Conservation (phyloP, 2,329 filamentous ascomycete genomes). For the Cyclaneusma minus region DNA sequence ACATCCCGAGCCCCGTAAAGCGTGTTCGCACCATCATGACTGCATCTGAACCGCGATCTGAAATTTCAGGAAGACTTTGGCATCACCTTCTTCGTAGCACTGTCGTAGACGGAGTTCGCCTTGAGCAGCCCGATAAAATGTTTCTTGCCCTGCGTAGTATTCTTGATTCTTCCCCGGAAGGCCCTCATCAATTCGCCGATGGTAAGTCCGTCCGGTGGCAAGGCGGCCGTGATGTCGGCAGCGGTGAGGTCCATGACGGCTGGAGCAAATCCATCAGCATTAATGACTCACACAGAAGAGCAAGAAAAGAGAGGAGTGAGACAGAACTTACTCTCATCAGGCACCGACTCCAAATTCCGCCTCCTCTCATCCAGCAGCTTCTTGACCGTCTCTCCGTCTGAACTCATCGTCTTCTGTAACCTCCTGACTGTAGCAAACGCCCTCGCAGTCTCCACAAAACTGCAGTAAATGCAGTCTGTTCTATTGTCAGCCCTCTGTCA, state of each 20-base stretch:
- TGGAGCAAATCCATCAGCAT: conserved; percentile 4
- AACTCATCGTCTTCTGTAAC: too few species aligned
- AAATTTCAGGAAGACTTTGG: conserved; percentile 5
- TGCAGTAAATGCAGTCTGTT: conserved; percentile 11
- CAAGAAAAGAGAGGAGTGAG: too few species aligned
- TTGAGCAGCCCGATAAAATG: conserved; percentile 46
- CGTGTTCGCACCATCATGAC: too few species aligned
- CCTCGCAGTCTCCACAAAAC: conserved; percentile 10
- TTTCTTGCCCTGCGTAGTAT: conserved; percentile 33
- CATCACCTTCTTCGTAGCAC: conserved; percentile 33
- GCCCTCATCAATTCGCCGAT: conserved; percentile 36
- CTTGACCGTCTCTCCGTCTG: too few species aligned
- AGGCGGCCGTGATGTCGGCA: conserved; percentile 36
- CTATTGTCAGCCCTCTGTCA: background rate
- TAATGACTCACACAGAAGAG: background rate
- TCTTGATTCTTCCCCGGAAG: conserved; percentile 35
- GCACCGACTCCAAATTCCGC: too few species aligned
- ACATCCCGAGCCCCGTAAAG: too few species aligned
- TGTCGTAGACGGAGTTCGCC: conserved; percentile 33
- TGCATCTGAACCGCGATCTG: too few species aligned
- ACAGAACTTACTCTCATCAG: too few species aligned
- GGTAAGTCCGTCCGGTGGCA: conserved; percentile 32
- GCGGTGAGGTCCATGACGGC: conserved; percentile 24
- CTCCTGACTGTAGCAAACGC: conserved; percentile 9
- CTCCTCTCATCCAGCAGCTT: too few species aligned